These are phyloP conservation scores for Wallacemonas sp. DNA, from an alignment of 208 protist species.

Conservation along the genomic window DNA sequence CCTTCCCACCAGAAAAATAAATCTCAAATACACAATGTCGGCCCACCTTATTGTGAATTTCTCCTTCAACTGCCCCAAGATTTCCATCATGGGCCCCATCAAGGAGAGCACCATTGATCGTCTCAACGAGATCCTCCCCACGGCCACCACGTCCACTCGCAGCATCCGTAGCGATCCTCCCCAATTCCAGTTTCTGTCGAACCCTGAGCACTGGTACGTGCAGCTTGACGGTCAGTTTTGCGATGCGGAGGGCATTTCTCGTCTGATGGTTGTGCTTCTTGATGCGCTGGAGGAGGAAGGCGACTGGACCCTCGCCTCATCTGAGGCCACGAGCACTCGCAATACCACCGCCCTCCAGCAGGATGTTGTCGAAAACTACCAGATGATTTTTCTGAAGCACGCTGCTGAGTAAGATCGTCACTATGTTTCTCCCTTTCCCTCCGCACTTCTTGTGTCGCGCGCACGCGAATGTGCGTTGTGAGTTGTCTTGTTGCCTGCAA, in stretches of 20 bases:
- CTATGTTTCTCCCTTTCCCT: conserved; percentile 11
- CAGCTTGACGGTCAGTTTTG: conserved; percentile 84
- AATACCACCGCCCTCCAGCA: conserved; percentile 53
- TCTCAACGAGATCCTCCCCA: conserved; percentile 80
- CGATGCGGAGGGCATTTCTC: conserved; percentile 76
- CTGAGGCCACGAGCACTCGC: conserved; percentile 46
- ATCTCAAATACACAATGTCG: conserved; percentile 46
- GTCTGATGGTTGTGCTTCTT: conserved; percentile 81
- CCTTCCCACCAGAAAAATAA: not conserved
- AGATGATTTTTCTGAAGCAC: conserved; percentile 78
- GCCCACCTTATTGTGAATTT: conserved; percentile 77
- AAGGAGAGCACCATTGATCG: conserved; percentile 87
- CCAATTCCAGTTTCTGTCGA: conserved; percentile 73
- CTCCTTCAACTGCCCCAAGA: conserved; percentile 85
- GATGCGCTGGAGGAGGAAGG: conserved; percentile 88
- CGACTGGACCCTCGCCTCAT: conserved; percentile 79
- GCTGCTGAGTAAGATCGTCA: conserved; percentile 32
- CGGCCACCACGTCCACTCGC: conserved; percentile 75
- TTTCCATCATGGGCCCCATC: conserved; percentile 81
- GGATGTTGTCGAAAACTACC: conserved; percentile 70
- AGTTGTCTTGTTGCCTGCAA: conserved; percentile 18
- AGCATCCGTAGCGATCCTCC: conserved; percentile 57
- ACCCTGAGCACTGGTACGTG: conserved; percentile 85
- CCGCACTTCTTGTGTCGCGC: conserved; percentile 18
- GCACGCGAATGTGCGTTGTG: too few species aligned